phyloP scores from a whole-genome alignment of 2,329 filamentous ascomycete genomes.

The Colletotrichum somersetense region DNA sequence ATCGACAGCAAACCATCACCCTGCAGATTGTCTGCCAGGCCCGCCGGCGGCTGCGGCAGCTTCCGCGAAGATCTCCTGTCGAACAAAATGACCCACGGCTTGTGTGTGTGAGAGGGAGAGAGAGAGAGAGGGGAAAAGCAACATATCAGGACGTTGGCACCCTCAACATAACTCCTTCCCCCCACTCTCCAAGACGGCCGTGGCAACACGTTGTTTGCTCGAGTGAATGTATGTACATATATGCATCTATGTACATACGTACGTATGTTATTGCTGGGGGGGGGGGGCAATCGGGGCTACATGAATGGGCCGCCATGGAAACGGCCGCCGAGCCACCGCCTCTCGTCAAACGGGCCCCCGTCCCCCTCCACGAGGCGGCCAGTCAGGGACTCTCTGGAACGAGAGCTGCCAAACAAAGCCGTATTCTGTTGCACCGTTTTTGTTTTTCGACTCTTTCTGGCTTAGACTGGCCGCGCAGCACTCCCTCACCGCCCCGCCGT shows the following conservation, averaged over 20 bases:
- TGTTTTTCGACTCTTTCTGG: neutral
- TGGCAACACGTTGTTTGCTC: neutral
- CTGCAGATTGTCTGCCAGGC: constrained; percentile 2
- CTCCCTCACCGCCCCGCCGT: no score
- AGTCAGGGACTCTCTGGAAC: constrained; percentile 8
- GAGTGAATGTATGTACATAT: neutral
- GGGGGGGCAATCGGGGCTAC: constrained; percentile 10
- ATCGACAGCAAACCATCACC: constrained; percentile 1
- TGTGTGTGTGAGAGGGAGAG: neutral
- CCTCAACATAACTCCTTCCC: neutral
- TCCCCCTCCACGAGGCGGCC: neutral
- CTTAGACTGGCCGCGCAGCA: constrained; percentile 8
- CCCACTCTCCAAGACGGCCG: neutral
- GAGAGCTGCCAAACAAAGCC: constrained; percentile 22
- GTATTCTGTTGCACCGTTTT: constrained; percentile 8
- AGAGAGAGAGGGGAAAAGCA: neutral
- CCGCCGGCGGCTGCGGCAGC: constrained; percentile 20
- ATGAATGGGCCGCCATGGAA: no score
- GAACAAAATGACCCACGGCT: constrained; percentile 17
- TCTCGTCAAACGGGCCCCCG: no score
- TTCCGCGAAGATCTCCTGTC: constrained; percentile 17
- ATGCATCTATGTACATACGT: neutral
- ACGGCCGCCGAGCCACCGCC: neutral
- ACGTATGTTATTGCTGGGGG: neutral
- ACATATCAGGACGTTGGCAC: no score